Percentiles rank a stretch among this genome's conserved stretches.
phyloP scores from a whole-genome alignment of 371 early-diverging fungal species.

The Saksenaea vasiformis region DNA sequence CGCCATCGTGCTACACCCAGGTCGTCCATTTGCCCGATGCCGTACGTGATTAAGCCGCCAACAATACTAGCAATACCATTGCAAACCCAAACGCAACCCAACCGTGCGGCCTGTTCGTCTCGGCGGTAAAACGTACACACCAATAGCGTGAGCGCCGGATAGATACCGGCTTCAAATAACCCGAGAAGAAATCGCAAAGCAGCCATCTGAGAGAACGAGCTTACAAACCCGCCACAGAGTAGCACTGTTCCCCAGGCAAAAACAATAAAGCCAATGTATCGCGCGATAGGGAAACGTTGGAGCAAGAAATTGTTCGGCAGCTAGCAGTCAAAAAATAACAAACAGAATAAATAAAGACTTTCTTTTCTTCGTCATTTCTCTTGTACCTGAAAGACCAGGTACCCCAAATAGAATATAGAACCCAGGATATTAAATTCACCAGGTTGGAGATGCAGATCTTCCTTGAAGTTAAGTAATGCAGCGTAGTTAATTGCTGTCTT shows the following conservation, averaged over 20 bases:
- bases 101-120: constrained; percentile 34
- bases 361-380: neutral
- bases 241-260: constrained; percentile 40
- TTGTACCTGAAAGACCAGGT: constrained; percentile 35
- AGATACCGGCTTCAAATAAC: constrained; percentile 26
- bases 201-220: constrained; percentile 33
- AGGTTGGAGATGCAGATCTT: constrained; percentile 27
- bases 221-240: constrained; percentile 19
- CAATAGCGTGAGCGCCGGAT: constrained; percentile 30
- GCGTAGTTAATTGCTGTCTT: constrained; percentile 46
- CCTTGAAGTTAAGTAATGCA: constrained; percentile 27
- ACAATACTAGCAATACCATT: constrained; percentile 53
- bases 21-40: constrained; percentile 48
- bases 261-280: constrained; percentile 35
- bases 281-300: constrained; percentile 29
- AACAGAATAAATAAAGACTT: too few relatives aligned
- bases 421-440: constrained; percentile 34
- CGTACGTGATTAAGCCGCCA: constrained; percentile 65
- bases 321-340: constrained; percentile 18
- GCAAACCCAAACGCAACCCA: constrained; percentile 33
- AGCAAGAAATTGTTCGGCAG: constrained; percentile 43
- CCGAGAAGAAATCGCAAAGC: constrained; percentile 41
- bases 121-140: constrained; percentile 40
- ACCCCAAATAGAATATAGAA: constrained; percentile 42
- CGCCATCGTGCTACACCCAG: constrained; percentile 54